phyloP scores from a whole-genome alignment of 768 basidiomycete genomes.

The Chiua virens region DNA sequence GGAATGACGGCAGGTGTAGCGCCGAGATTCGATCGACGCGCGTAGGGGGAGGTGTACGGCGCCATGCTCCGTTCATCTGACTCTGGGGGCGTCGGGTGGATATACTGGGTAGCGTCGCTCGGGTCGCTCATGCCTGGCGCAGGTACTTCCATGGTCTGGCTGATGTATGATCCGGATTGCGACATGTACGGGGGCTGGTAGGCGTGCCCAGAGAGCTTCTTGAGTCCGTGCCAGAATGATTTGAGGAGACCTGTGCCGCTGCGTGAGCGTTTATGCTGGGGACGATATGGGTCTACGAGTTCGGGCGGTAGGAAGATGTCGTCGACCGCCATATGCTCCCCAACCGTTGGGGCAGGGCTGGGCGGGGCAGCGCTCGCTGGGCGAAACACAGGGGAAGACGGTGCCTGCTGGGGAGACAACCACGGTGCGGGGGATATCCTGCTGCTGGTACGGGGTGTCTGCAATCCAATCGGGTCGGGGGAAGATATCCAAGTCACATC shows the following conservation, averaged over 20 bases:
- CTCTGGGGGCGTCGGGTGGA: conserved; percentile 11
- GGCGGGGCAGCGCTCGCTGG: conserved; percentile 11
- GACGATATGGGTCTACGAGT: conserved; percentile 3
- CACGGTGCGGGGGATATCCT: conserved; percentile 1
- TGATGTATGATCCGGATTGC: not conserved
- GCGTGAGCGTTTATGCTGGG: conserved; percentile 3
- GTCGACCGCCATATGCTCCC: conserved; percentile 31
- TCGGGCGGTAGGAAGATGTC: conserved; percentile 7
- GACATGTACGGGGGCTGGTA: conserved; percentile 4
- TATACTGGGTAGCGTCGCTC: conserved; percentile 16
- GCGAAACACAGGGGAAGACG: conserved; percentile 13
- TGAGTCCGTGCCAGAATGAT: conserved; percentile 35
- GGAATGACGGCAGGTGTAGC: not conserved
- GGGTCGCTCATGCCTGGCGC: not conserved
- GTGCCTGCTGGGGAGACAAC: not conserved
- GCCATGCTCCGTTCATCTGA: conserved; percentile 19
- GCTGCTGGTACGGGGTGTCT: conserved; percentile 2
- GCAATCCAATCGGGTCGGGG: conserved; percentile 10
- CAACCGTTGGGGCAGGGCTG: conserved; percentile 28
- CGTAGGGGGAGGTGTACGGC: conserved; percentile 19
- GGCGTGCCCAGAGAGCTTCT: conserved; percentile 25
- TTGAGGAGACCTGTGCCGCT: conserved; percentile 21
- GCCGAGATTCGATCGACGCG: not conserved
- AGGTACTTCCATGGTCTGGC: conserved; percentile 6
- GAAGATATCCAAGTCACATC: conserved; percentile 27